Conservation (phyloP, 2,329 filamentous ascomycete species). For the Ophiostoma angusticollis region DNA sequence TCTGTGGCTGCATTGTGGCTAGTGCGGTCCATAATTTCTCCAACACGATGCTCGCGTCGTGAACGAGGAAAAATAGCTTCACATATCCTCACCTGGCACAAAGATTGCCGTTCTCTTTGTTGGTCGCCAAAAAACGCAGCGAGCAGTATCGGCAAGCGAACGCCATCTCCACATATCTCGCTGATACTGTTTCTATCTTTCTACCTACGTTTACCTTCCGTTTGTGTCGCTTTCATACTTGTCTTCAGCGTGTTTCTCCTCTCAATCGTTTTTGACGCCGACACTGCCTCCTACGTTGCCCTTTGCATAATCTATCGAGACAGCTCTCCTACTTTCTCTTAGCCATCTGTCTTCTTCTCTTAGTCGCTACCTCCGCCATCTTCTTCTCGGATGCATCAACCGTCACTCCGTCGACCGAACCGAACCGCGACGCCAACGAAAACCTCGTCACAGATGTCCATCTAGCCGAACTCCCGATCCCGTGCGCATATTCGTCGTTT, state of each 20-base stretch:
- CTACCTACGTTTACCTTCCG: constrained; percentile 1
- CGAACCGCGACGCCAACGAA: not conserved
- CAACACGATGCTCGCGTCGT: constrained; percentile 8
- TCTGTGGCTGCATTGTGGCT: too few relatives aligned
- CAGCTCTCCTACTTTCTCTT: not conserved
- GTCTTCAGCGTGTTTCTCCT: too few relatives aligned
- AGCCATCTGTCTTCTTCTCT: not conserved
- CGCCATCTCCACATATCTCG: too few relatives aligned
- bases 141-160: not conserved
- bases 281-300: not conserved
- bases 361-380: not conserved
- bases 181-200: too few relatives aligned
- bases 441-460: too few relatives aligned
- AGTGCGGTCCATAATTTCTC: not conserved
- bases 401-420: not conserved
- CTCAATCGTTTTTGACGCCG: not conserved
- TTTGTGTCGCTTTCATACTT: too few relatives aligned
- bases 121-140: not conserved
- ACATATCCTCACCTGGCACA: too few relatives aligned
- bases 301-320: too few relatives aligned
- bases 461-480: not conserved
- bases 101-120: not conserved
- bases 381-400: not conserved
- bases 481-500: too few relatives aligned
- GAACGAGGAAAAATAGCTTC: constrained; percentile 8